Evolutionary conservation across 2,329 filamentous ascomycete genomes (phyloP), one percentile per base, ranked within the genome.

Genomic region (Waltergamsia citrina): DNA sequence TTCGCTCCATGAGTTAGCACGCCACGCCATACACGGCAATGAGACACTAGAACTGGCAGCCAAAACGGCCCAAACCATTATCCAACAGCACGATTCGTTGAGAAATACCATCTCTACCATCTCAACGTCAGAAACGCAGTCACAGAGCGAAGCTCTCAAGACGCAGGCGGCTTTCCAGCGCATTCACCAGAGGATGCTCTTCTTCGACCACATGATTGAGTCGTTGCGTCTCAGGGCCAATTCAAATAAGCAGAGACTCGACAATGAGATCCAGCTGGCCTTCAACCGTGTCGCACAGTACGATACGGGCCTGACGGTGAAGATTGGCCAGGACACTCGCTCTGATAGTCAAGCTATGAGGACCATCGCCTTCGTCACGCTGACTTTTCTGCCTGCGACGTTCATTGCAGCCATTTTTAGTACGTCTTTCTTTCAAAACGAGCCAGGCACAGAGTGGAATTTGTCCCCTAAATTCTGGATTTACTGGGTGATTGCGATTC

Each of bases 261-360:
- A 68, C 49, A 51, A 78, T 54, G 49, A 78, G 63, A 60, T 79
- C 52, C 52, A 76, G 37, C 56, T 80, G 39, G 45, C 58, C 0
- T 70, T 64, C 46, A 62, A 69, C 40, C 53, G 43, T 0, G 59
- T 65, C 0, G 55, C 62, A 0, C 61, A 67, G 39, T 47, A 59
- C 23, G 61, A 67, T 31, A 49, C 62, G 0, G 38, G 43, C 1
- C 43, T 53, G 1, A 56, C 61, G 0, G 51, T 68, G 3, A 33
- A 54, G 7, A 62, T 69, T 7, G 56, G 57, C 0, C 49, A 47
- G 8, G 57, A 59, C 0, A 53, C 63, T 0, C 54, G 59, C n/a
- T 38, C 38, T 1, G 71, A 74, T 33, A 69, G 66, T 39, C 52
- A 61, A 1, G 59, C 66, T 1, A 71, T 73, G 66, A 67, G 63